Percentiles rank a stretch among this genome's conserved stretches.
Conservation (phyloP, 495 filamentous ascomycete species). For the Lasiosphaeria miniovina region DNA sequence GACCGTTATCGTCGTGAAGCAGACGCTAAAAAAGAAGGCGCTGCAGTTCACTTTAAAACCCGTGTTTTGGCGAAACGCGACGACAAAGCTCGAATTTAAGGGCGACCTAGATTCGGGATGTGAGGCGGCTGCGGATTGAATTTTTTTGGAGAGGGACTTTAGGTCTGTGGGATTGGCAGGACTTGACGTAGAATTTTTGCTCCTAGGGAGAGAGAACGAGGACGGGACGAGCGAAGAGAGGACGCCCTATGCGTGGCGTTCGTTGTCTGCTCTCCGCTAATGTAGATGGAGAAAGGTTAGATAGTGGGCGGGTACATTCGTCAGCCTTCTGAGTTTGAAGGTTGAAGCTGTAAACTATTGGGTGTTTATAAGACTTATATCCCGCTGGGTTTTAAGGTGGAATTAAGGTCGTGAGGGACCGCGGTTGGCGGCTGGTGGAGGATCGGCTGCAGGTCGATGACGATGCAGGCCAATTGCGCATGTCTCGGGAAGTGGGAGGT, state of each 20-base stretch:
- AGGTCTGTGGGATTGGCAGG: no score
- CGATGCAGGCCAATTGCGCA: conserved; percentile 34
- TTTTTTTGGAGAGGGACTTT: no score
- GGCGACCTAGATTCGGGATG: no score
- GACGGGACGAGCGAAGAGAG: not conserved
- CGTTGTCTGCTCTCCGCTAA: not conserved
- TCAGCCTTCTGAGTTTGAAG: not conserved
- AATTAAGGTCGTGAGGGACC: conserved; percentile 25
- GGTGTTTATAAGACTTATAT: conserved; percentile 15
- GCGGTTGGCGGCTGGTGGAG: conserved; percentile 29
- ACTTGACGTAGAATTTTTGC: no score
- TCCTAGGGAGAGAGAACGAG: no score
- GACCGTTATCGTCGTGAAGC: no score
- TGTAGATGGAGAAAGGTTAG: not conserved
- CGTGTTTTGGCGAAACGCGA: no score
- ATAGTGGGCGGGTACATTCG: not conserved
- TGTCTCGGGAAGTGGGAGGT: conserved; percentile 36
- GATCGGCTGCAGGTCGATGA: conserved; percentile 39
- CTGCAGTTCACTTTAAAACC: no score
- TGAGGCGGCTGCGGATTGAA: no score
- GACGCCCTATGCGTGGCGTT: not conserved
- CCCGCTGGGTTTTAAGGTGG: conserved; percentile 24
- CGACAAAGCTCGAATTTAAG: no score
- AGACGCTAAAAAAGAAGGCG: no score
- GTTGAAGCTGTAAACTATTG: not conserved